Percentiles rank a stretch among this genome's conserved stretches.
phyloP scores from a whole-genome alignment of 371 early-diverging fungal species.

The Mucor mucedo region DNA sequence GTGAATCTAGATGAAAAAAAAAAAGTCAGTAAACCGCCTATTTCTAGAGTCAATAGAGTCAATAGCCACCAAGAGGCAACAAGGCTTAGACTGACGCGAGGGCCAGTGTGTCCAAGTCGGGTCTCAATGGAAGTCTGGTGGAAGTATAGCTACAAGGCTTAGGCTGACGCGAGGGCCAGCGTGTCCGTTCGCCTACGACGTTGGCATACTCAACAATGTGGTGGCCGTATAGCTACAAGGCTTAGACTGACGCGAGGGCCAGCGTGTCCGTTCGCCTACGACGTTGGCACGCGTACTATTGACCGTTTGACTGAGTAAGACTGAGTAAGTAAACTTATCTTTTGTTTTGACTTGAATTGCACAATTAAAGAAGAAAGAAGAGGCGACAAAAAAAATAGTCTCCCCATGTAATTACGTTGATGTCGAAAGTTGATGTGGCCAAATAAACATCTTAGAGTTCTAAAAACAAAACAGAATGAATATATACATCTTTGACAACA shows the following conservation, averaged over 20 bases:
- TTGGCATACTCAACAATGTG: slow-evolving; percentile 18
- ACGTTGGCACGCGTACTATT: slow-evolving; percentile 28
- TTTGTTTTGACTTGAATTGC: slow-evolving; percentile 16
- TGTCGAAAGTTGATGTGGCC: too few species aligned
- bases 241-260: slow-evolving; percentile 22
- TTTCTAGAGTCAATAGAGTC: slow-evolving; percentile 28
- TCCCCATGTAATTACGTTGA: too few species aligned
- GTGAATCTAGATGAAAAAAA: slow-evolving; percentile 14
- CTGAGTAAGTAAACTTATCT: slow-evolving; percentile 24
- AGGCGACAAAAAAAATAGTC: slow-evolving; percentile 2
- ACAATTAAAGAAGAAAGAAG: slow-evolving; percentile 12
- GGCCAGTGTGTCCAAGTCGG: slow-evolving; percentile 23
- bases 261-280: slow-evolving; percentile 24
- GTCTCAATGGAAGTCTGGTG: slow-evolving; percentile 17
- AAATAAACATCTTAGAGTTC: too few species aligned
- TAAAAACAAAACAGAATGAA: too few species aligned
- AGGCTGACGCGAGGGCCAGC: slow-evolving; percentile 26
- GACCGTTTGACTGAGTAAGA: slow-evolving; percentile 30
- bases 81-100: slow-evolving; percentile 27
- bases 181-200: slow-evolving; percentile 25
- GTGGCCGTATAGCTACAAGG: slow-evolving; percentile 16
- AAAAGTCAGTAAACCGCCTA: slow-evolving; percentile 26
- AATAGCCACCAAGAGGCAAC: slow-evolving; percentile 22
- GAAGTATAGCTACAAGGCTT: slow-evolving; percentile 23
- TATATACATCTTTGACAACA: too few species aligned